Evolutionary conservation across 345 rosid species (phyloP).

Genomic region (Arabis hirsuta): DNA sequence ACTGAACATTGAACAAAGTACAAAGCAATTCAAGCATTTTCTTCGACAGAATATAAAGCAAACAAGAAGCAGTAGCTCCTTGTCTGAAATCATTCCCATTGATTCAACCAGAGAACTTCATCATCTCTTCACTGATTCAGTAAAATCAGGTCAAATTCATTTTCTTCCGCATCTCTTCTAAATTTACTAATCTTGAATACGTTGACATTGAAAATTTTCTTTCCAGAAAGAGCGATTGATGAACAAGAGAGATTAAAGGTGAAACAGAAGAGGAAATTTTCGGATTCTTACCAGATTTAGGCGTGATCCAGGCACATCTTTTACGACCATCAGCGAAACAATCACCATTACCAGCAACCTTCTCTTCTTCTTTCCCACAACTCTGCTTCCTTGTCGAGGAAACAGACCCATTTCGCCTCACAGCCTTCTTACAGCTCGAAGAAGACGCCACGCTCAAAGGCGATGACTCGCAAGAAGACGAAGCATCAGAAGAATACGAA

Average conservation of each 20-base stretch:
- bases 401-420: slow-evolving; percentile 40
- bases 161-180: neutral
- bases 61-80: neutral
- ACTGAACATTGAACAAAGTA: neutral
- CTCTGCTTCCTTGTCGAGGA: slow-evolving; percentile 50
- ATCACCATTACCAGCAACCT: slow-evolving; percentile 35
- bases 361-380: slow-evolving; percentile 43
- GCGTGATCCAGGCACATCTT: slow-evolving; percentile 82
- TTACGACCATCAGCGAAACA: slow-evolving; percentile 58
- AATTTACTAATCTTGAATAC: neutral
- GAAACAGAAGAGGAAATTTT: neutral
- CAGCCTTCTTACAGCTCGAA: slow-evolving; percentile 53
- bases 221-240: neutral
- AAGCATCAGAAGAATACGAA: slow-evolving; percentile 85
- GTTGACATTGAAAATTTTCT: neutral
- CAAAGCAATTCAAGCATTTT: slow-evolving; percentile 1
- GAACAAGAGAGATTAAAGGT: neutral
- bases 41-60: neutral
- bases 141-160: slow-evolving; percentile 3
- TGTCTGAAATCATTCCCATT: neutral
- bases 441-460: slow-evolving; percentile 62
- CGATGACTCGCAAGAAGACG: slow-evolving; percentile 68
- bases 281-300: slow-evolving; percentile 62
- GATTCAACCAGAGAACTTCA: slow-evolving; percentile 7
- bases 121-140: neutral